Percentiles rank a stretch among this genome's conserved stretches.
phyloP scores from a whole-genome alignment of 176 grass and related monocot species.

The Phyllostachys edulis region DNA sequence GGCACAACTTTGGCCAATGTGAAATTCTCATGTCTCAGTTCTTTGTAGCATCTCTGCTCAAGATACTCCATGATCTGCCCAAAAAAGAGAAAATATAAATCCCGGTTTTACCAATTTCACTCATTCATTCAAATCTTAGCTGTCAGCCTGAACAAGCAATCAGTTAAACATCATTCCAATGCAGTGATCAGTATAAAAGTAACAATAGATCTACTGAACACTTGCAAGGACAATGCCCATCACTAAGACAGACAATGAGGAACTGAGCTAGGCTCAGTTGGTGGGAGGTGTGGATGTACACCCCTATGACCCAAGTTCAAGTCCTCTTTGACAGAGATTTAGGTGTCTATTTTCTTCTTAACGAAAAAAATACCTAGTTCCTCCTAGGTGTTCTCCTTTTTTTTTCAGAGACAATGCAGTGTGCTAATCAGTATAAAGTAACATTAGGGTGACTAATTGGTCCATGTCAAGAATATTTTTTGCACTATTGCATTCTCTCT shows the following conservation, averaged over 20 bases:
- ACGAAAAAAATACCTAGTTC: too few relatives aligned
- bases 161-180: background rate
- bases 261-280: too few relatives aligned
- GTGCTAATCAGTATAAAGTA: background rate
- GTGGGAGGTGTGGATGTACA: too few relatives aligned
- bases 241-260: too few relatives aligned
- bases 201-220: background rate
- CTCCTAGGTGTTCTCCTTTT: too few relatives aligned
- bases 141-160: background rate
- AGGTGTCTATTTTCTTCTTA: too few relatives aligned
- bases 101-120: background rate
- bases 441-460: background rate
- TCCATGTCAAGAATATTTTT: background rate
- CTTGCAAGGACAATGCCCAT: background rate
- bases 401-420: background rate
- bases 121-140: background rate
- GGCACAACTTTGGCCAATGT: slow-evolving; percentile 81
- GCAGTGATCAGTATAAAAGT: background rate
- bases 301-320: too few relatives aligned
- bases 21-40: slow-evolving; percentile 77
- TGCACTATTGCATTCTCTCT: background rate
- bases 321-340: too few relatives aligned
- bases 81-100: slow-evolving; percentile 12
- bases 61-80: slow-evolving; percentile 78
- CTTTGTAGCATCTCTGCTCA: slow-evolving; percentile 92